Evolutionary conservation across 2,329 filamentous ascomycete genomes (phyloP).

Genomic region (Stagonosporopsis chrysanthemi): DNA sequence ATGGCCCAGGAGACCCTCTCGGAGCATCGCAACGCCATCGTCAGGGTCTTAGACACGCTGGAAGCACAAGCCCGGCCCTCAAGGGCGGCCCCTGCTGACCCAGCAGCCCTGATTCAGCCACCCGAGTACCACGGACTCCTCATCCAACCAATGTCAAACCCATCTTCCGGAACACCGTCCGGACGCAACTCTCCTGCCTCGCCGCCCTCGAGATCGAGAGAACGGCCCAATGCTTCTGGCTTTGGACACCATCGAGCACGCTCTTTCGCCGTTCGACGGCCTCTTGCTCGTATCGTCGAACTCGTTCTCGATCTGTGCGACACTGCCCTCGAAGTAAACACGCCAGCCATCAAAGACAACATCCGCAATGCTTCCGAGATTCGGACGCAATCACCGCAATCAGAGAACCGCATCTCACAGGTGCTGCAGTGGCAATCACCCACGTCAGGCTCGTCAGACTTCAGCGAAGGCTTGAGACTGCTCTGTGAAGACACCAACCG

Average conservation of each 20-base stretch:
- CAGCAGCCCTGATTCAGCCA: conserved; percentile 56
- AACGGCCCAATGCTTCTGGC: conserved; percentile 71
- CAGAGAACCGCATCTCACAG: conserved; percentile 91
- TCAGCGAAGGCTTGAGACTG: conserved; percentile 86
- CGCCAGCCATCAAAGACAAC: conserved; percentile 85
- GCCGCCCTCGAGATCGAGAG: conserved; percentile 69
- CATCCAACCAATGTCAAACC: conserved; percentile 76
- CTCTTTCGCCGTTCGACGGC: conserved; percentile 90
- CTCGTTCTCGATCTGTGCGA: conserved; percentile 94
- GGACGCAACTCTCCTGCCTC: conserved; percentile 75
- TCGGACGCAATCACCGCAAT: conserved; percentile 92
- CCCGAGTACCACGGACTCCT: conserved; percentile 88
- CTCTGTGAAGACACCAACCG: conserved; percentile 91
- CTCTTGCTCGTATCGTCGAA: conserved; percentile 92
- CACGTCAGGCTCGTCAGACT: conserved; percentile 86
- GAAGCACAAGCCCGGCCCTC: conserved; percentile 77
- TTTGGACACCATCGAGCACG: conserved; percentile 81
- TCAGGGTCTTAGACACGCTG: conserved; percentile 90
- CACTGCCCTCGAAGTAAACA: conserved; percentile 92
- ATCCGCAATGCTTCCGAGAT: conserved; percentile 75
- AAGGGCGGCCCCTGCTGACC: conserved; percentile 61
- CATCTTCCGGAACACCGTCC: conserved; percentile 74
- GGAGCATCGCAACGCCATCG: conserved; percentile 92
- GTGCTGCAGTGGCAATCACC: conserved; percentile 97
- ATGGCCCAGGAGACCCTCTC: conserved; percentile 90